These are phyloP conservation scores for Cydonia oblonga DNA, from an alignment of 331 rosid species.

Conservation along the genomic window DNA sequence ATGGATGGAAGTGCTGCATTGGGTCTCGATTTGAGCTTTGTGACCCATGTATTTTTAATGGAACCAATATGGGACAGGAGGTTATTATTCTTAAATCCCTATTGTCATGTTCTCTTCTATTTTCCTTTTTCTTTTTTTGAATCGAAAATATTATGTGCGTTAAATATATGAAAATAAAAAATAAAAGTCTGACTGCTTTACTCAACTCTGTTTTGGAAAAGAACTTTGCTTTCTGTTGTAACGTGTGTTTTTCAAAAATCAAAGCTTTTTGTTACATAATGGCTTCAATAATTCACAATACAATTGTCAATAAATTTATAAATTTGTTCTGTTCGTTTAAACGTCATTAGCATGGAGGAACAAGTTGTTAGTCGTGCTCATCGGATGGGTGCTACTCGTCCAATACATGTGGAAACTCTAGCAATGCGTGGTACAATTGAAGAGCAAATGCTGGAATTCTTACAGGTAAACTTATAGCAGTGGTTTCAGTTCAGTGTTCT, in stretches of 20 bases:
- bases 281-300: background rate
- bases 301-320: background rate
- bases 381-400: constrained; percentile 98
- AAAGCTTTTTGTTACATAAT: background rate
- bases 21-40: constrained; percentile 98
- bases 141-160: background rate
- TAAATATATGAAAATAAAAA: background rate
- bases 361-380: constrained; percentile 99
- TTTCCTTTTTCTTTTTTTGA: background rate
- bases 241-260: background rate
- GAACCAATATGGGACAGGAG: constrained; percentile 99
- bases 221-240: background rate
- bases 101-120: background rate
- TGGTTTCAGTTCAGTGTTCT: background rate
- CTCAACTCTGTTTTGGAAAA: background rate
- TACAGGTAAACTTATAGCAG: constrained; percentile 40
- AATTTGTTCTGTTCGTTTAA: constrained; percentile 12
- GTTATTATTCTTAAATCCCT: constrained; percentile 19
- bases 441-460: constrained; percentile 80
- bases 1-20: constrained; percentile 99
- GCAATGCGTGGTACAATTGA: constrained; percentile 93
- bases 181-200: background rate
- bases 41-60: constrained; percentile 79
- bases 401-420: constrained; percentile 83
- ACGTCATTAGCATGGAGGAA: constrained; percentile 72